Conservation (phyloP, 192 early-diverging fungal genomes). For the Linderina pennispora region DNA sequence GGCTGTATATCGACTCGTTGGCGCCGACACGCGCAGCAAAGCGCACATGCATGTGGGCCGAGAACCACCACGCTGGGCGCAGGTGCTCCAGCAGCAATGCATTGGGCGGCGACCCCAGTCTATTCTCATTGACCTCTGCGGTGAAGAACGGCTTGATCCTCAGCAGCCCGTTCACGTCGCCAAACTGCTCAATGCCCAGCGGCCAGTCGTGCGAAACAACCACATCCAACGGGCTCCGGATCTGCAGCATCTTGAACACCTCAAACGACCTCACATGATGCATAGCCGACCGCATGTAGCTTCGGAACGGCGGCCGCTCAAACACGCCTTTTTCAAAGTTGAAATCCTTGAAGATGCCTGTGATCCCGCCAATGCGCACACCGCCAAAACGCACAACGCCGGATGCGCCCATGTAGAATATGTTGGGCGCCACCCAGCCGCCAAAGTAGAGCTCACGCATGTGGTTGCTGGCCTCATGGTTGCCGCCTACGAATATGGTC, state of each 20-base stretch:
- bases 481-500: constrained; percentile 96
- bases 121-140: constrained; percentile 53
- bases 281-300: constrained; percentile 56
- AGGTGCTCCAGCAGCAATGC: constrained; percentile 67
- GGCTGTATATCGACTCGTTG: constrained; percentile 12
- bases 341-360: constrained; percentile 78
- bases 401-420: constrained; percentile 86
- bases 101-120: constrained; percentile 68
- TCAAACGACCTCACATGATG: constrained; percentile 89
- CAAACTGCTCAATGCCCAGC: constrained; percentile 71
- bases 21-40: constrained; percentile 68
- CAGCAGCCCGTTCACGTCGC: constrained; percentile 59
- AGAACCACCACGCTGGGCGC: constrained; percentile 87
- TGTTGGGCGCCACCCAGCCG: constrained; percentile 91
- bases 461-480: constrained; percentile 95
- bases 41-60: constrained; percentile 92
- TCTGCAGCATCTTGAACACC: constrained; percentile 67
- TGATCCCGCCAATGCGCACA: constrained; percentile 86
- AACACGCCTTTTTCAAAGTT: constrained; percentile 61
- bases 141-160: constrained; percentile 66
- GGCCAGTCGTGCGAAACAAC: constrained; percentile 99
- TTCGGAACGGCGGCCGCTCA: constrained; percentile 73
- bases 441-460: constrained; percentile 95
- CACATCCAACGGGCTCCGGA: constrained; percentile 73
- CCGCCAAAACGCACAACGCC: constrained; percentile 85